A percentile compares a stretch with the other conserved stretches of the same genome.
These are phyloP conservation scores for Graphilbum fragrans DNA, from an alignment of 2,329 filamentous ascomycete species.

Conservation along the genomic window DNA sequence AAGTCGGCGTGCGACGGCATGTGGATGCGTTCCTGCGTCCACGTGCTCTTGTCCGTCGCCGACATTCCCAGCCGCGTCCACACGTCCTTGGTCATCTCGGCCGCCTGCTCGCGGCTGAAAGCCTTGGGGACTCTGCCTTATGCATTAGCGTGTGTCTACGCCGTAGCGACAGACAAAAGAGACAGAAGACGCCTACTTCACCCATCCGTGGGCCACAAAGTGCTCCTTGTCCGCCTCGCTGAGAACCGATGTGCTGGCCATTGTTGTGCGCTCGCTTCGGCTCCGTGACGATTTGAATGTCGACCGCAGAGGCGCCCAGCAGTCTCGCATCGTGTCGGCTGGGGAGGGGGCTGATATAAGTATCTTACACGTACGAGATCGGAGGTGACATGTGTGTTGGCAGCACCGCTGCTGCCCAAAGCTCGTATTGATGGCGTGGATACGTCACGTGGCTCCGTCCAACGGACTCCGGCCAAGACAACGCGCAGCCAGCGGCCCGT, in stretches of 20 bases:
- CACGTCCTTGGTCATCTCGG: conserved; percentile 27
- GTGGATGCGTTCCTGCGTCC: conserved; percentile 48
- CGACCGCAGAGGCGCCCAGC: no score
- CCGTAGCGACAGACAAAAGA: not conserved
- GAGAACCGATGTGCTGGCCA: conserved; percentile 14
- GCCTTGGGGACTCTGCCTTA: conserved; percentile 17
- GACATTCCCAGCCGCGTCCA: conserved; percentile 57
- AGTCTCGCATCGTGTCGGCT: no score
- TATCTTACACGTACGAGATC: no score
- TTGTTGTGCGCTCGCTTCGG: no score
- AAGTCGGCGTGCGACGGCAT: conserved; percentile 51
- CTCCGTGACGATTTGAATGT: no score
- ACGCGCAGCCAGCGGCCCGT: no score
- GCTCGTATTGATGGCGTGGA: no score
- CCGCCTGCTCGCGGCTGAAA: conserved; percentile 26
- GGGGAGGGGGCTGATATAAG: no score
- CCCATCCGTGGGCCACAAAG: conserved; percentile 26
- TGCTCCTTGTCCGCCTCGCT: conserved; percentile 27
- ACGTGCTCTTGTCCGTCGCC: conserved; percentile 50
- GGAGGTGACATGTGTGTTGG: no score
- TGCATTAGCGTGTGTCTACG: not conserved
- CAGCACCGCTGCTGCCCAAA: no score
- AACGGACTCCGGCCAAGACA: no score
- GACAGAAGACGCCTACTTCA: conserved; percentile 17
- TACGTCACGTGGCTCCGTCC: no score